Conservation (phyloP, 2,329 filamentous ascomycete genomes). For the Neopestalotiopsis clavispora region DNA sequence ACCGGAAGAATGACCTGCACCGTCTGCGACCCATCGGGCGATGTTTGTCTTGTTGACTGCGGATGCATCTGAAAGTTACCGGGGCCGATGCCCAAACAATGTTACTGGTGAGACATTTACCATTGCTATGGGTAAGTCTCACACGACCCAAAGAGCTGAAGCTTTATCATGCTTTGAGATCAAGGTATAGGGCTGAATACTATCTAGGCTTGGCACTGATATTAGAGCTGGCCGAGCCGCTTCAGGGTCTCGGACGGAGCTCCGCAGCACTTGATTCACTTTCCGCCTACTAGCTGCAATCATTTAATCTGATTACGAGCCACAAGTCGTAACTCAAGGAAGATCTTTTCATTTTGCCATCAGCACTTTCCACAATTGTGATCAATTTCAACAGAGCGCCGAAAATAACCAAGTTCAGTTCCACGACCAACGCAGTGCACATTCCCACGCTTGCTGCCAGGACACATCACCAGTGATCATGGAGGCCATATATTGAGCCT, state of each 20-base stretch:
- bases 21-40: neutral
- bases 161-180: neutral
- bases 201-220: neutral
- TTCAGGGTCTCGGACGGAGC: neutral
- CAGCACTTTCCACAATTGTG: neutral
- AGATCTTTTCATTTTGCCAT: neutral
- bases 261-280: neutral
- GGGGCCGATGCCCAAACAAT: neutral
- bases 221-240: neutral
- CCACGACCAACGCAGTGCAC: too few relatives aligned
- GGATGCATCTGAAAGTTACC: neutral
- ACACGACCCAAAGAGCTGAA: neutral
- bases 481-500: neutral
- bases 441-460: too few relatives aligned
- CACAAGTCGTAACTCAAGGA: neutral
- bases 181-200: conserved; percentile 1
- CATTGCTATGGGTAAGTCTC: too few relatives aligned
- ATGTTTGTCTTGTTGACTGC: neutral
- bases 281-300: neutral
- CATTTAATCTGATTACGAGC: neutral
- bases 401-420: too few relatives aligned
- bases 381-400: too few relatives aligned
- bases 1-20: neutral
- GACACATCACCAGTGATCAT: neutral
- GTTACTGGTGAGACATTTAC: neutral